Base-by-base conservation (phyloP, 306 rosid species). In the Malus orientalis region DNA sequence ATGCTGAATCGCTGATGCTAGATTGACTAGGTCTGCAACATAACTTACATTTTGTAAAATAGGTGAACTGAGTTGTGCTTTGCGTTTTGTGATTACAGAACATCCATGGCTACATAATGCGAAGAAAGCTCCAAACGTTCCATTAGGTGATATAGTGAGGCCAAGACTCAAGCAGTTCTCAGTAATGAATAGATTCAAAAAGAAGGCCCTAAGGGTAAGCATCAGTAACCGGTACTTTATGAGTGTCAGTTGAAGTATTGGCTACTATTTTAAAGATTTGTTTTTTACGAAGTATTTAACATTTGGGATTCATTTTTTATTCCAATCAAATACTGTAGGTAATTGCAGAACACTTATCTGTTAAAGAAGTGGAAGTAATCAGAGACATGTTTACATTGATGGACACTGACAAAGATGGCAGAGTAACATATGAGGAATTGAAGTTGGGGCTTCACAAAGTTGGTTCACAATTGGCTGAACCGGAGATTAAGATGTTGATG, bases 81-180 rank as follows among this genome's bases (percentile, higher is more conserved):
- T 67, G 62, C 38, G 75, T 74, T 78, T 80, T 81, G 73, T 60
- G 45, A 44, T 79, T 65, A 65, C 90, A 96, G 99, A 92, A 74
- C 99, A 96, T 89, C 79, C 99, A 58, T 96, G 99, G 99, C 84
- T 96, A 72, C 99, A 91, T 66, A 96, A 92, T 83, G 93, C 98
- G 25, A 92, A 96, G 85, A 96, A 91, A 86, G 96, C 97, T 79
- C 85, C 99, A 33, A 92, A 96, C 74, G 97, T 96, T 80, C 99
- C 99, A 29, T 85, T 96, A 20, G 97, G 97, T 69, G 99, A 96
- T 85, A 96, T 96, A 38, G 99, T 96, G 83, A 87, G 99, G 80
- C 76, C 95, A 83, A 92, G 99, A 74, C 99, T 96, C 54, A 96
- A 74, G 86, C 99, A 96, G 81, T 96, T 96, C 87, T 96, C 99